Conservation (phyloP, 192 early-diverging fungal genomes). For the Borealophlyctis nickersoniae region DNA sequence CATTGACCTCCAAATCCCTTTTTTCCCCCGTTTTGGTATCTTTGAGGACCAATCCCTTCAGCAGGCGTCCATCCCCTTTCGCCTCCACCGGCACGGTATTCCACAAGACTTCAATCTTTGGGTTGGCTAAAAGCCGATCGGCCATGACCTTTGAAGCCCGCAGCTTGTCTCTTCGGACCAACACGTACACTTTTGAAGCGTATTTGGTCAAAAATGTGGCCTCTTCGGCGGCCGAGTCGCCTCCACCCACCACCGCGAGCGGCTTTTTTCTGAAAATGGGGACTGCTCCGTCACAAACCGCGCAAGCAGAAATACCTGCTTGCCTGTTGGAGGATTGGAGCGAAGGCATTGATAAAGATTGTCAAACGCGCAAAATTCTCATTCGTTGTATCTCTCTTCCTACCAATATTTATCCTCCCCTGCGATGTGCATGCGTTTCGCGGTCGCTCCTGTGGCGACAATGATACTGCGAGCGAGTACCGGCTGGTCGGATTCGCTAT, state of each 20-base stretch:
- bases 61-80: conserved; percentile 79
- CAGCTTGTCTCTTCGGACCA: conserved; percentile 92
- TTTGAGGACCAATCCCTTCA: conserved; percentile 70
- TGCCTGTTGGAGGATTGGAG: no score
- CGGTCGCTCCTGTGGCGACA: conserved; percentile 98
- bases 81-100: conserved; percentile 82
- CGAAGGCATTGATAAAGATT: no score
- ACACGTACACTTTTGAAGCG: conserved; percentile 88
- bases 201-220: conserved; percentile 96
- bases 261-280: conserved; percentile 97
- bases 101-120: conserved; percentile 92
- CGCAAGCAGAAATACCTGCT: conserved; percentile 98
- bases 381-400: no score
- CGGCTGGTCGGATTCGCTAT: conserved; percentile 58
- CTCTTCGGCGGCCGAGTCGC: conserved; percentile 75
- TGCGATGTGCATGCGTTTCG: conserved; percentile 59
- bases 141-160: conserved; percentile 98
- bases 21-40: conserved; percentile 72
- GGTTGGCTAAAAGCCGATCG: conserved; percentile 73
- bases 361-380: no score
- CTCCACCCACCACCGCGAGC: conserved; percentile 88
- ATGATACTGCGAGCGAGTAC: conserved; percentile 81
- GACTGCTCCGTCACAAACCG: conserved; percentile 97
- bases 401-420: background rate
- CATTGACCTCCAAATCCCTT: conserved; percentile 71